Percentiles rank a stretch among this genome's conserved stretches.
These are phyloP conservation scores for Physcomitrium patens DNA, from an alignment of 225 moss, liverwort and hornwort species.

Conservation along the genomic window DNA sequence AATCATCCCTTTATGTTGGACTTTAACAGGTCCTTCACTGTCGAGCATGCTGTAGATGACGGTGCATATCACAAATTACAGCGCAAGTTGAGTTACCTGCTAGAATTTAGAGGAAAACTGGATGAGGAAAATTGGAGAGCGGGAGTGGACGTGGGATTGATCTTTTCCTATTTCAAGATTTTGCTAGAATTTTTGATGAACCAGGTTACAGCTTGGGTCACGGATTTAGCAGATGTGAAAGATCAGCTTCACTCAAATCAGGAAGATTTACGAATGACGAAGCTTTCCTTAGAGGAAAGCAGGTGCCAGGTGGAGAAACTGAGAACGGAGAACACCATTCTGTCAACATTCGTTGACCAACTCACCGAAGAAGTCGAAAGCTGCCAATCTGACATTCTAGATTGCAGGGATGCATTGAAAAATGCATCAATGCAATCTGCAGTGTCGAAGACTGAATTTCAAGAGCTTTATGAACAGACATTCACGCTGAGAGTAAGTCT, in stretches of 20 bases:
- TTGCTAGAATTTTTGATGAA: constrained; percentile 37
- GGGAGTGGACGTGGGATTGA: constrained; percentile 38
- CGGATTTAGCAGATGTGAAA: constrained; percentile 22
- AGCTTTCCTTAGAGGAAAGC: constrained; percentile 27
- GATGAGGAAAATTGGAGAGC: constrained; percentile 38
- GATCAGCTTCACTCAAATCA: constrained; percentile 23
- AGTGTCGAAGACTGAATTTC: constrained; percentile 29
- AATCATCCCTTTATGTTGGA: constrained; percentile 7
- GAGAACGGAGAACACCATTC: constrained; percentile 34
- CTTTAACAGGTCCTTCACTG: constrained; percentile 23
- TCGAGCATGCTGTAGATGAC: constrained; percentile 31
- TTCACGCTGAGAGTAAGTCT: constrained; percentile 29
- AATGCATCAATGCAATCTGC: constrained; percentile 31
- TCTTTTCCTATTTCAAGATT: constrained; percentile 40
- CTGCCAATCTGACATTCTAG: constrained; percentile 34
- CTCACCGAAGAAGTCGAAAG: constrained; percentile 38
- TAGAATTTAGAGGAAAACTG: constrained; percentile 37
- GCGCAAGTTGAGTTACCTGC: constrained; percentile 31
- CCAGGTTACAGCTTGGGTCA: constrained; percentile 16
- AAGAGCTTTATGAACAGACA: constrained; percentile 26
- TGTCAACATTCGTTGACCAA: constrained; percentile 41
- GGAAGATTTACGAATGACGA: constrained; percentile 22
- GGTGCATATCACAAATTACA: constrained; percentile 28
- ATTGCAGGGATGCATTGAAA: constrained; percentile 31
- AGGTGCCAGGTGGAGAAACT: constrained; percentile 29